Evolutionary conservation across 2,329 filamentous ascomycete species (phyloP).

Genomic region (Paecilomyces dactylethromorphus): DNA sequence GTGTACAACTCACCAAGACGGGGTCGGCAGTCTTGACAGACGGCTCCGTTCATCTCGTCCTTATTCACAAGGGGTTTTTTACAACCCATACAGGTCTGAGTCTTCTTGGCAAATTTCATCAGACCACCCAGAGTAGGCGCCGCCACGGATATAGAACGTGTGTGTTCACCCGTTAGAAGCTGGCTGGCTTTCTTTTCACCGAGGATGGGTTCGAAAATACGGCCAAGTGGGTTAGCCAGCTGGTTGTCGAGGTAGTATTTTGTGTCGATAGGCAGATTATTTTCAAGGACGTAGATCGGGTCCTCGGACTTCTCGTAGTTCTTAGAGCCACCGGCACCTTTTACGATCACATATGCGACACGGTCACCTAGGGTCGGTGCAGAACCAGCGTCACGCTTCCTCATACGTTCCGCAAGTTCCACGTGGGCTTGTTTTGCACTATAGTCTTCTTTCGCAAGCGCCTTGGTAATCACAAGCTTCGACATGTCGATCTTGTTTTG

Average conservation of each 20-base stretch:
- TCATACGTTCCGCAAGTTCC: conserved; percentile 92
- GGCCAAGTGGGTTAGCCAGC: conserved; percentile 82
- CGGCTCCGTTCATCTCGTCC: conserved; percentile 74
- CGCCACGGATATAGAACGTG: conserved; percentile 86
- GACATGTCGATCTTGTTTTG: conserved; percentile 99
- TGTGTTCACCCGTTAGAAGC: conserved; percentile 86
- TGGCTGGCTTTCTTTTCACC: conserved; percentile 86
- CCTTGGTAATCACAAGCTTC: conserved; percentile 98
- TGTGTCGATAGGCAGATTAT: conserved; percentile 96
- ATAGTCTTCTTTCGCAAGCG: conserved; percentile 84
- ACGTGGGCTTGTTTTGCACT: conserved; percentile 91
- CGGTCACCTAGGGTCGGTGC: conserved; percentile 89
- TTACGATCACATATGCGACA: conserved; percentile 96
- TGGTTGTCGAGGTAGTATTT: conserved; percentile 99
- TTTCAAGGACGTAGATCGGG: conserved; percentile 91
- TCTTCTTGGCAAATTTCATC: conserved; percentile 99
- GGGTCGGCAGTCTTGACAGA: conserved; percentile 78
- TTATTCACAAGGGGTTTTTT: conserved; percentile 86
- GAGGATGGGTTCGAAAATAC: conserved; percentile 97
- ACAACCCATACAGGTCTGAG: conserved; percentile 96
- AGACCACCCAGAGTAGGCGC: conserved; percentile 85
- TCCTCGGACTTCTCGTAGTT: conserved; percentile 98
- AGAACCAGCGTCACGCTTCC: conserved; percentile 90
- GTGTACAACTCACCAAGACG: conserved; percentile 90
- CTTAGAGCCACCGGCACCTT: conserved; percentile 79